Conservation (phyloP, 257 asterid species). For the Jasminum sambac region DNA sequence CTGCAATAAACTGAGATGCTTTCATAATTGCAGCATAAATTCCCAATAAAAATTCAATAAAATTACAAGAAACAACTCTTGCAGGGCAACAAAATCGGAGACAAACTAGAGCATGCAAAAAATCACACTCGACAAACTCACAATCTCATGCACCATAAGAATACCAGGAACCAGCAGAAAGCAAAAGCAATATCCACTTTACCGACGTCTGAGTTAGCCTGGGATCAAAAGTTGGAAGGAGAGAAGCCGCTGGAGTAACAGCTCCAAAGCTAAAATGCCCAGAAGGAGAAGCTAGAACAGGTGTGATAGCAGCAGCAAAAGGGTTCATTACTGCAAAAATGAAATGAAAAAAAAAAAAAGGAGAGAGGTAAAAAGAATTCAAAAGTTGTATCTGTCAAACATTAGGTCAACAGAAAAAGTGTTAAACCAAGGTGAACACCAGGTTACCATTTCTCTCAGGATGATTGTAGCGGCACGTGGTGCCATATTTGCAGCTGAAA, state of each 20-base stretch:
- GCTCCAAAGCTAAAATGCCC: conserved; percentile 60
- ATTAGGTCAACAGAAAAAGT: conserved; percentile 7
- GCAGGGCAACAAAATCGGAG: not conserved
- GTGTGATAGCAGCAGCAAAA: conserved; percentile 54
- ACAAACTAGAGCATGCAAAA: conserved; percentile 23
- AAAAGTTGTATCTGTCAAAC: not conserved
- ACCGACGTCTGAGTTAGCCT: conserved; percentile 73
- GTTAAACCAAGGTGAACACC: conserved; percentile 12
- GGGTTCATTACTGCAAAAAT: conserved; percentile 39
- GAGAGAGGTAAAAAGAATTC: not conserved
- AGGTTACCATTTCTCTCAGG: conserved; percentile 79
- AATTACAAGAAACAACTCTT: not conserved
- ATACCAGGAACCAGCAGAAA: conserved; percentile 12
- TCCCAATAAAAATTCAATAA: not conserved
- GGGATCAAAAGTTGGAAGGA: conserved; percentile 67
- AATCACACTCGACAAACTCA: conserved; percentile 10
- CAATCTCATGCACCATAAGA: conserved; percentile 20
- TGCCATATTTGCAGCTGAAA: conserved; percentile 93
- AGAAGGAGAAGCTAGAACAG: conserved; percentile 70
- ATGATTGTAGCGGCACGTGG: conserved; percentile 90
- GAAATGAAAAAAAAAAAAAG: not conserved
- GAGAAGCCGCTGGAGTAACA: conserved; percentile 67
- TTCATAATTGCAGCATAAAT: not conserved
- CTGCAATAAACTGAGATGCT: not conserved
- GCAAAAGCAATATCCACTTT: conserved; percentile 25